phyloP scores from a whole-genome alignment of 192 early-diverging fungal species.

The Backusella parvicylindrica region DNA sequence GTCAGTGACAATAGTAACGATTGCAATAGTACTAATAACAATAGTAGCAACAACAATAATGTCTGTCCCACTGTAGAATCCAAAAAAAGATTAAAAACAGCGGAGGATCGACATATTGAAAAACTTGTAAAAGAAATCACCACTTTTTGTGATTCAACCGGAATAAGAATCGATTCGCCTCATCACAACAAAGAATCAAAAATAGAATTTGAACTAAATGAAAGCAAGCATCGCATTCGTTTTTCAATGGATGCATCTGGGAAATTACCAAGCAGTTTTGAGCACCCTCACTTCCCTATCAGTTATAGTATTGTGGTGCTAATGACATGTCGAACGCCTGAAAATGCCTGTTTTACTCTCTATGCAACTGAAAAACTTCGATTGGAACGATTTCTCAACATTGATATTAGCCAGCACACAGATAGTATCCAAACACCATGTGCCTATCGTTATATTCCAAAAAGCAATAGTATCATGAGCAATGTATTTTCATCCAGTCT shows the following conservation, averaged over 20 bases:
- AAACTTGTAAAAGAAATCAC: not conserved
- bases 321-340: not conserved
- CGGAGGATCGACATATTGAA: conserved; percentile 6
- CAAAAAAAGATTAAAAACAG: not conserved
- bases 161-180: not conserved
- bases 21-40: not conserved
- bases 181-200: not conserved
- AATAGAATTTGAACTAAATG: not conserved
- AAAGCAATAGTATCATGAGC: not conserved
- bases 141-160: not conserved
- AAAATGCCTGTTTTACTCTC: not conserved
- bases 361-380: not conserved
- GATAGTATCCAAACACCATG: not conserved
- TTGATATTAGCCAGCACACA: not conserved
- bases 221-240: not conserved
- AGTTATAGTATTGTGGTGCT: not conserved
- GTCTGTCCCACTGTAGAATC: not conserved
- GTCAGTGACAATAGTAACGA: not conserved
- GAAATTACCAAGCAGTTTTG: not conserved
- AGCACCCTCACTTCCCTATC: conserved; percentile 2
- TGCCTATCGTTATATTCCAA: not conserved
- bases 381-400: not conserved
- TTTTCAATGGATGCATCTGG: not conserved
- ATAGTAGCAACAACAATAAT: not conserved
- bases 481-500: not conserved